phyloP scores from a whole-genome alignment of 78 protist species.

The Salpingoeca rosetta region DNA sequence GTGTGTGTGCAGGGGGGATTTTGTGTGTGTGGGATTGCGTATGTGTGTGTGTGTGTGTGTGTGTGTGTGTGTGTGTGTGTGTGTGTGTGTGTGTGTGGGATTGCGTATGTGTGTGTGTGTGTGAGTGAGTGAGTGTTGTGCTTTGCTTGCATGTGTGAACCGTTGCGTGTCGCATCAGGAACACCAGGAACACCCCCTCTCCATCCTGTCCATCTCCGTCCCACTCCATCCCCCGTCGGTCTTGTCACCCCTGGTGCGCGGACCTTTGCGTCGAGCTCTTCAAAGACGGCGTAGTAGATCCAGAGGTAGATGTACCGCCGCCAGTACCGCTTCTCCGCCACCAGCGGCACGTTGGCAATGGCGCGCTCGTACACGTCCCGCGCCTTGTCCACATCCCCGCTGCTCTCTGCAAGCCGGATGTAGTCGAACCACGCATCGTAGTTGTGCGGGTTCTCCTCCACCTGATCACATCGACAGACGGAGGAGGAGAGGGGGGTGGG shows the following conservation, averaged over 20 bases:
- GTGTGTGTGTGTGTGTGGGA: too few species aligned
- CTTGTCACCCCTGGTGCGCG: not conserved
- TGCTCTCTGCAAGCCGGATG: slow-evolving; percentile 76
- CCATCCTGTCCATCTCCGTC: too few species aligned
- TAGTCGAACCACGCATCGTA: slow-evolving; percentile 97
- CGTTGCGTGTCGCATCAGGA: too few species aligned
- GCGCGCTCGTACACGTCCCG: slow-evolving; percentile 95
- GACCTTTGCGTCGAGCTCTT: slow-evolving; percentile 61
- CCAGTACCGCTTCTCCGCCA: slow-evolving; percentile 64
- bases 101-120: too few species aligned
- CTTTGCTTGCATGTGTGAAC: too few species aligned
- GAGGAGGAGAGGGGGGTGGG: too few species aligned
- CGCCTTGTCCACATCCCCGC: slow-evolving; percentile 42
- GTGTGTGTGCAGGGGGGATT: not conserved
- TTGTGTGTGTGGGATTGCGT: too few species aligned
- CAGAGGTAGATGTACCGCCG: slow-evolving; percentile 90
- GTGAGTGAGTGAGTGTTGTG: too few species aligned
- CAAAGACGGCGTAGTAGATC: slow-evolving; percentile 89
- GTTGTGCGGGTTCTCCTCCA: slow-evolving; percentile 50
- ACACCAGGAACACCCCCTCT: too few species aligned
- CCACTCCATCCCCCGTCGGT: too few species aligned
- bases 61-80: too few species aligned
- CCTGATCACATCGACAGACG: not conserved
- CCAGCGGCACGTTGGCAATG: slow-evolving; percentile 84
- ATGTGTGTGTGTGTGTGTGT: too few species aligned